Percentiles rank a stretch among this genome's conserved stretches.
phyloP scores from a whole-genome alignment of 208 protist species.

The Wallacemonas rigidus region DNA sequence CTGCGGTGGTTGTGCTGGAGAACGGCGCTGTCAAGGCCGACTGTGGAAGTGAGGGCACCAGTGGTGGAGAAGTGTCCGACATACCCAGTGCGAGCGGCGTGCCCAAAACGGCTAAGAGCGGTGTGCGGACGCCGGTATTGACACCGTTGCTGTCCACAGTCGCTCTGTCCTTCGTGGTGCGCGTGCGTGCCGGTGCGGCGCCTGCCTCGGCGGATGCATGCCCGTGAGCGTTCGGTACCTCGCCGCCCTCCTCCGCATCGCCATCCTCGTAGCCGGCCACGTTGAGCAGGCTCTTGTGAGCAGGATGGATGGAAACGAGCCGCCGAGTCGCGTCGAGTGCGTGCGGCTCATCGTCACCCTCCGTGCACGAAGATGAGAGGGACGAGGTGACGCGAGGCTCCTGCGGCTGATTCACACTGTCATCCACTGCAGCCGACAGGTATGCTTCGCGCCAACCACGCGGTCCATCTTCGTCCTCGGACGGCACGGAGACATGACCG shows the following conservation, averaged over 20 bases:
- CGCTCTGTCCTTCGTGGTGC: too few species aligned
- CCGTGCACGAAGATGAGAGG: neutral
- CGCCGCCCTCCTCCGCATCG: neutral
- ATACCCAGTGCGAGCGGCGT: slow-evolving; percentile 4
- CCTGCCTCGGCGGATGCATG: too few species aligned
- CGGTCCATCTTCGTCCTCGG: too few species aligned
- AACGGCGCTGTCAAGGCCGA: neutral
- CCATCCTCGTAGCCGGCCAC: neutral
- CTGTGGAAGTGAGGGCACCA: neutral
- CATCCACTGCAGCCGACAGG: too few species aligned
- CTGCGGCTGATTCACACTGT: too few species aligned
- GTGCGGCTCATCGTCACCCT: neutral
- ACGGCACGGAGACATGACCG: too few species aligned
- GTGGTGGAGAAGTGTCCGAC: neutral
- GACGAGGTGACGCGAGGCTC: neutral
- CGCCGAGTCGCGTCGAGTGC: neutral
- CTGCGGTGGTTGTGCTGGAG: neutral
- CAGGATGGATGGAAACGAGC: too few species aligned
- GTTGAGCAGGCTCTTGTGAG: neutral
- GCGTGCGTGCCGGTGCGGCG: too few species aligned
- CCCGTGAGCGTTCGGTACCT: too few species aligned
- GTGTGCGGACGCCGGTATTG: neutral
- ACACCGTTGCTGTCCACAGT: neutral
- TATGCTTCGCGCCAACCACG: too few species aligned
- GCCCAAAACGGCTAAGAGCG: neutral